A percentile compares a stretch with the other conserved stretches of the same genome.
phyloP scores from a whole-genome alignment of 179 eudicot genomes.

The Silene coronaria region DNA sequence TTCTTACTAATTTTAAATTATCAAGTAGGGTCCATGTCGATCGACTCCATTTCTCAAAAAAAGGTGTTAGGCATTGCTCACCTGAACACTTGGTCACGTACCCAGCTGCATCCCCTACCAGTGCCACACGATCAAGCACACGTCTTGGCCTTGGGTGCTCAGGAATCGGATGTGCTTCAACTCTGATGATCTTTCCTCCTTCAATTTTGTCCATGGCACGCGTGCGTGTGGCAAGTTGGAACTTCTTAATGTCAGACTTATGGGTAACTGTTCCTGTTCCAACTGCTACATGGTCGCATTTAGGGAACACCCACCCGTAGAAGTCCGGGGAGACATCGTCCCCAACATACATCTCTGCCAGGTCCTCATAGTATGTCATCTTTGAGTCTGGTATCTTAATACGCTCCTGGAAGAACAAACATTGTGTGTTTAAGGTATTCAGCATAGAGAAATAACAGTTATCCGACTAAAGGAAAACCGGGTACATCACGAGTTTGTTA shows the following conservation, averaged over 20 bases:
- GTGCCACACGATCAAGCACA: slow-evolving; percentile 63
- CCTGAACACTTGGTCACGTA: slow-evolving; percentile 86
- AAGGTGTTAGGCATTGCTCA: neutral
- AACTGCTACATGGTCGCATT: slow-evolving; percentile 95
- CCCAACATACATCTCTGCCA: slow-evolving; percentile 97
- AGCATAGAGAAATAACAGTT: neutral
- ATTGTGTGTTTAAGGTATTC: neutral
- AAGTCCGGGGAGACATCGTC: slow-evolving; percentile 96
- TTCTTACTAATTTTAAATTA: neutral
- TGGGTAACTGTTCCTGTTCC: slow-evolving; percentile 97
- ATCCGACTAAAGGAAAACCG: neutral
- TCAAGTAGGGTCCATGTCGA: neutral
- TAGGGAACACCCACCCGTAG: slow-evolving; percentile 98
- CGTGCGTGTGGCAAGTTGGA: slow-evolving; percentile 68
- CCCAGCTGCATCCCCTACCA: slow-evolving; percentile 94
- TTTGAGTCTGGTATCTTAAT: slow-evolving; percentile 75
- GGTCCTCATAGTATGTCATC: slow-evolving; percentile 78
- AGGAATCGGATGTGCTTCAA: slow-evolving; percentile 96
- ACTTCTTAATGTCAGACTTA: slow-evolving; percentile 88
- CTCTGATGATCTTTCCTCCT: slow-evolving; percentile 86
- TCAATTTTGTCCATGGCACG: slow-evolving; percentile 78
- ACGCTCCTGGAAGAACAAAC: slow-evolving; percentile 43
- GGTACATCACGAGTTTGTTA: neutral
- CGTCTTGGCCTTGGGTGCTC: slow-evolving; percentile 91
- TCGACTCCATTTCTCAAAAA: neutral